A percentile compares a stretch with the other conserved stretches of the same genome.
Evolutionary conservation across 2,329 filamentous ascomycete species (phyloP).

Genomic region (Thermomyces lanuginosus): DNA sequence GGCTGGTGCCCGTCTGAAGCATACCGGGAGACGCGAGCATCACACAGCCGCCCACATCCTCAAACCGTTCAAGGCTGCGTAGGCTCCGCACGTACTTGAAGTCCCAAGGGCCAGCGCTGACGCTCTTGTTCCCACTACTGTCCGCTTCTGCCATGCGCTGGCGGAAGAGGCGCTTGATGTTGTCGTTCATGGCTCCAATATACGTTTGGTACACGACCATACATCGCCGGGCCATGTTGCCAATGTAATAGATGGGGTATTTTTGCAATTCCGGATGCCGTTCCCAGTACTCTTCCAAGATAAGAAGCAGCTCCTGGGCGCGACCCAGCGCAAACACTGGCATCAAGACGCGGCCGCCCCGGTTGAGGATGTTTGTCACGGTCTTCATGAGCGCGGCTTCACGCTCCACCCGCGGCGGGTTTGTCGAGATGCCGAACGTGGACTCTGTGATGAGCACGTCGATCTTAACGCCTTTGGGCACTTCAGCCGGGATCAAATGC

Average conservation of each 20-base stretch:
- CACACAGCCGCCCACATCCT: constrained; percentile 86
- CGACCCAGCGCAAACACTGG: constrained; percentile 89
- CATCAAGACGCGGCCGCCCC: constrained; percentile 81
- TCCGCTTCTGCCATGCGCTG: constrained; percentile 86
- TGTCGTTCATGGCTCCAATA: constrained; percentile 96
- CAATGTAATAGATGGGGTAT: constrained; percentile 92
- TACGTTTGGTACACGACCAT: constrained; percentile 99
- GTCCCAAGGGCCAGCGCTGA: constrained; percentile 65
- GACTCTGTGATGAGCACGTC: constrained; percentile 96
- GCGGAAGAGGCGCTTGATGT: constrained; percentile 88
- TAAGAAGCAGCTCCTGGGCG: constrained; percentile 84
- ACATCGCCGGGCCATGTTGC: constrained; percentile 84
- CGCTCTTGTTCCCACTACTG: constrained; percentile 61
- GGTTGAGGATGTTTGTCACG: constrained; percentile 77
- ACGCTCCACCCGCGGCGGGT: constrained; percentile 76
- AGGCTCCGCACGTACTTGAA: constrained; percentile 87
- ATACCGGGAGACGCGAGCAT: constrained; percentile 98
- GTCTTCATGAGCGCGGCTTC: constrained; percentile 92
- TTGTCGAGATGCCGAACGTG: constrained; percentile 88
- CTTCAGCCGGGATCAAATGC: constrained; percentile 83
- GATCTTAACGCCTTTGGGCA: constrained; percentile 75
- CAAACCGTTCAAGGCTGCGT: constrained; percentile 85
- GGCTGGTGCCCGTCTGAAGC: constrained; percentile 89
- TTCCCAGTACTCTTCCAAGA: constrained; percentile 92
- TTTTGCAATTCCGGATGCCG: constrained; percentile 78